phyloP scores from a whole-genome alignment of 2,329 filamentous ascomycete species.

The Penicillium sp. region DNA sequence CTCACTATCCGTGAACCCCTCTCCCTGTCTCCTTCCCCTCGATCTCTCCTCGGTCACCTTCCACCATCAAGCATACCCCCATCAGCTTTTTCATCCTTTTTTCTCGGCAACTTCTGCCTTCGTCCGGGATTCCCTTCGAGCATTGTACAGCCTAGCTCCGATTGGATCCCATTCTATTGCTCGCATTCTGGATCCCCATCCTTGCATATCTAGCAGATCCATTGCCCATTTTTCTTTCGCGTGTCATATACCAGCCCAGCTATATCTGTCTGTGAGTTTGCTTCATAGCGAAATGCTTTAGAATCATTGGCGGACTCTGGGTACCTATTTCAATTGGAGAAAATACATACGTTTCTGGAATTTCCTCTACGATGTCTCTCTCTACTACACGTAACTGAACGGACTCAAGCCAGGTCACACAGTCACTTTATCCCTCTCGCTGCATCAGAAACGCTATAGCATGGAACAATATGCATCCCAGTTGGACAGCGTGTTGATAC shows the following conservation, averaged over 20 bases:
- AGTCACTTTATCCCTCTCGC: neutral
- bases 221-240: neutral
- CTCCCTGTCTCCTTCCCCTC: neutral
- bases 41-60: neutral
- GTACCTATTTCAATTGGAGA: neutral
- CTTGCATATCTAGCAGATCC: conserved; percentile 18
- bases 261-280: neutral
- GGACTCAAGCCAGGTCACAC: neutral
- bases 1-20: neutral
- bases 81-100: conserved; percentile 4
- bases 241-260: conserved; percentile 5
- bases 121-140: conserved; percentile 7
- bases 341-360: neutral
- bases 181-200: conserved; percentile 7
- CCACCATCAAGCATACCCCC: conserved; percentile 11
- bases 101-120: neutral
- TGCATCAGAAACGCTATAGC: neutral
- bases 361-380: too few relatives aligned
- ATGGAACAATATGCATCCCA: neutral
- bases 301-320: neutral
- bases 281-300: neutral
- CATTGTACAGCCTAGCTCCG: conserved; percentile 25
- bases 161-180: conserved; percentile 4
- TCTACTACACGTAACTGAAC: neutral
- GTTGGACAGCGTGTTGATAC: neutral